phyloP scores from a whole-genome alignment of 805 yeast species.

The Candida ascalaphidarum region DNA sequence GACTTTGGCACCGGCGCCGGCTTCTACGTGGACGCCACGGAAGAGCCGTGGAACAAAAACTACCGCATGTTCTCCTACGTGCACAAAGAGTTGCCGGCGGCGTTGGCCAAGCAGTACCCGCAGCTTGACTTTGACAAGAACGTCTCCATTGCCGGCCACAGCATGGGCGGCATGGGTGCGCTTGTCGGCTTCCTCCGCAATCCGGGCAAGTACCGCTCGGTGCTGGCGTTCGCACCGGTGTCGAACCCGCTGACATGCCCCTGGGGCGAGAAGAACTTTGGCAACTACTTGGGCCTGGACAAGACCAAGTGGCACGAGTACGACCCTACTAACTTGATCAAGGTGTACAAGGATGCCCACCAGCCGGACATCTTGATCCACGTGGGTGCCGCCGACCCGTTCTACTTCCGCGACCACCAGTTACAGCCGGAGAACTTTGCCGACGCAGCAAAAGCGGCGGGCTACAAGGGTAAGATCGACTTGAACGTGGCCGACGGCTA shows the following conservation, averaged over 20 bases:
- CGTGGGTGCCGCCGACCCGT: constrained; percentile 74
- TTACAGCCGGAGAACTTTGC: constrained; percentile 69
- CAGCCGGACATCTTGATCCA: constrained; percentile 67
- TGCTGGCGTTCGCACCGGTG: constrained; percentile 88
- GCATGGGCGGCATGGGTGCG: constrained; percentile 98
- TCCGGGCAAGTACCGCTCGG: constrained; percentile 68
- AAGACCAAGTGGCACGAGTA: constrained; percentile 59
- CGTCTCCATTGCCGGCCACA: constrained; percentile 85
- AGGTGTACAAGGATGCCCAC: constrained; percentile 37
- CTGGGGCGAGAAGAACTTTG: constrained; percentile 87
- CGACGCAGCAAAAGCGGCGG: constrained; percentile 48
- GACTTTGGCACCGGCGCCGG: constrained; percentile 97
- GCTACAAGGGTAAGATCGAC: constrained; percentile 52
- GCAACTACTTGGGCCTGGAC: constrained; percentile 64
- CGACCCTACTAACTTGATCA: constrained; percentile 78
- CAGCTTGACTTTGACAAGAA: constrained; percentile 57
- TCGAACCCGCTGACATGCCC: constrained; percentile 66
- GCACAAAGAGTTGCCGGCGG: constrained; percentile 58
- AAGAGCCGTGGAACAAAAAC: constrained; percentile 59
- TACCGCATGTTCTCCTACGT: constrained; percentile 86
- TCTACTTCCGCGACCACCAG: constrained; percentile 50
- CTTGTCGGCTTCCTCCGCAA: constrained; percentile 55
- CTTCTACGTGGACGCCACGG: constrained; percentile 80
- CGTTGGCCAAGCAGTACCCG: constrained; percentile 33
- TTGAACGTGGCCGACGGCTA: constrained; percentile 67